Percentiles rank a stretch among this genome's conserved stretches.
Evolutionary conservation across 306 rosid species (phyloP).

Genomic region (Fagus sylvatica): DNA sequence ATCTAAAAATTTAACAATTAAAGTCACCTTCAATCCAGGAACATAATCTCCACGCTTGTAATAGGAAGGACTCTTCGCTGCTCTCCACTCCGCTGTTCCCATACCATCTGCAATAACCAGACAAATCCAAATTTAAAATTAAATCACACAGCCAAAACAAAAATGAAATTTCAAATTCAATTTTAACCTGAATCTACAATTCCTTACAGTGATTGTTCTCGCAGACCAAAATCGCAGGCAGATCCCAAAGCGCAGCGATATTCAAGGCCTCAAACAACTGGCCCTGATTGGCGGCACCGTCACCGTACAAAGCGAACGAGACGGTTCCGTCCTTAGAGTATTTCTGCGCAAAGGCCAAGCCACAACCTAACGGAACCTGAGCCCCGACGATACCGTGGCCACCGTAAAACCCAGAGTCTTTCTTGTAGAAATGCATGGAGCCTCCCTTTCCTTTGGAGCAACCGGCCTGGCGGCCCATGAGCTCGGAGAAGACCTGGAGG

Average conservation of each 20-base stretch:
- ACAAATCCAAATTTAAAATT: conserved; percentile 13
- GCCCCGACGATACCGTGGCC: conserved; percentile 99
- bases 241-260: conserved; percentile 91
- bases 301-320: conserved; percentile 77
- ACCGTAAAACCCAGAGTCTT: conserved; percentile 71
- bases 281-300: conserved; percentile 97
- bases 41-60: conserved; percentile 96
- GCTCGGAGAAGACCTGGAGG: conserved; percentile 57
- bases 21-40: conserved; percentile 85
- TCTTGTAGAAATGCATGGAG: conserved; percentile 90
- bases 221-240: conserved; percentile 92
- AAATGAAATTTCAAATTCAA: not conserved
- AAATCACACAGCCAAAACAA: not conserved
- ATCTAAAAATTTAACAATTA: not conserved
- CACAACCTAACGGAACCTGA: conserved; percentile 85
- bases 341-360: conserved; percentile 84
- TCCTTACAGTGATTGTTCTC: conserved; percentile 94
- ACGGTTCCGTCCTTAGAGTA: conserved; percentile 75
- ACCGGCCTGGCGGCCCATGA: conserved; percentile 77
- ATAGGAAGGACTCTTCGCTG: conserved; percentile 83
- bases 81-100: conserved; percentile 99
- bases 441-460: conserved; percentile 92
- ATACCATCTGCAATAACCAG: conserved; percentile 65
- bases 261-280: conserved; percentile 93
- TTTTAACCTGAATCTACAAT: not conserved